Percentiles rank a stretch among this genome's conserved stretches.
Conservation (phyloP, 164 flowering plant genomes). For the Kingdonia uniflora region DNA sequence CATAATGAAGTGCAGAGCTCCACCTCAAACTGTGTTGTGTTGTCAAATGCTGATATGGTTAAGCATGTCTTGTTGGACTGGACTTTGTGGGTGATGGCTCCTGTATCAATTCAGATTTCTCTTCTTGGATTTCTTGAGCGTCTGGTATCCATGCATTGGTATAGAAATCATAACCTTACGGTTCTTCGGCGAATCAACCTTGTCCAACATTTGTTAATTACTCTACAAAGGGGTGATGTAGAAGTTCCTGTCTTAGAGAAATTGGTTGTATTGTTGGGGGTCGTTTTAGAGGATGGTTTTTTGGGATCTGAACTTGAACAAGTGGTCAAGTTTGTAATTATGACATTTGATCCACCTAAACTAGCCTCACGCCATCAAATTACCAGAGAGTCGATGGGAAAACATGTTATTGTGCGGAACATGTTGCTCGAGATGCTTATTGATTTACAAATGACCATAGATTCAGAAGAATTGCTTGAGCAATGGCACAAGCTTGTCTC, state of each 20-base stretch:
- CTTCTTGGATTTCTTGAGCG: slow-evolving; percentile 91
- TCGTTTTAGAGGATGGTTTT: slow-evolving; percentile 94
- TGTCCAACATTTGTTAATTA: slow-evolving; percentile 90
- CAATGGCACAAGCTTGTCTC: slow-evolving; percentile 99
- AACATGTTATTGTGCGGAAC: slow-evolving; percentile 95
- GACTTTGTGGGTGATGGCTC: slow-evolving; percentile 95
- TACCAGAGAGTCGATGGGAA: slow-evolving; percentile 88
- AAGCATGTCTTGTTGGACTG: slow-evolving; percentile 97
- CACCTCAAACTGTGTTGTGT: slow-evolving; percentile 89
- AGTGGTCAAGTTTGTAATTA: slow-evolving; percentile 91
- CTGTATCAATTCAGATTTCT: slow-evolving; percentile 81
- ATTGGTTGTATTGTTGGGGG: slow-evolving; percentile 87
- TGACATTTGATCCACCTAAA: slow-evolving; percentile 97
- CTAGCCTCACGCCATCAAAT: slow-evolving; percentile 43
- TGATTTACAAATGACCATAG: slow-evolving; percentile 89
- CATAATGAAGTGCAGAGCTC: slow-evolving; percentile 52
- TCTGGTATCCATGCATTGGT: slow-evolving; percentile 98
- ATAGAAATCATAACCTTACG: slow-evolving; percentile 91
- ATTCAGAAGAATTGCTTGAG: slow-evolving; percentile 82
- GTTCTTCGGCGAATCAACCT: slow-evolving; percentile 85
- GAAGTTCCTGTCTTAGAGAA: slow-evolving; percentile 96
- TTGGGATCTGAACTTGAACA: slow-evolving; percentile 80
- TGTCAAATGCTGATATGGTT: slow-evolving; percentile 97
- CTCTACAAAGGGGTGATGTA: slow-evolving; percentile 98
- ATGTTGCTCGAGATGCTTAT: slow-evolving; percentile 97